These are phyloP conservation scores for Ocimum tenuiflorum DNA, from an alignment of 257 asterid species.

Conservation along the genomic window DNA sequence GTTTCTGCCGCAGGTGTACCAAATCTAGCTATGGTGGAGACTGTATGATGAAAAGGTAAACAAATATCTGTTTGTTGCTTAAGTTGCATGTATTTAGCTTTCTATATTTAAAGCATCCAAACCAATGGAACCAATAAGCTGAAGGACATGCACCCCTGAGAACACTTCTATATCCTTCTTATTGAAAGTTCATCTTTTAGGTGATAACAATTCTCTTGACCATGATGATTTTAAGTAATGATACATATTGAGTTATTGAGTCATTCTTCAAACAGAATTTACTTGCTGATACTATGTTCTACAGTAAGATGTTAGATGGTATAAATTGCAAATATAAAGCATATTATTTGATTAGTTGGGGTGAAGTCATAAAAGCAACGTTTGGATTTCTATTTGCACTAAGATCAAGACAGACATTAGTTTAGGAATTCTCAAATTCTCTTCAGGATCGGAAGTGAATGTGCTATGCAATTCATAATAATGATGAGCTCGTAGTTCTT, in stretches of 20 bases:
- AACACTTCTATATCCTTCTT: not conserved
- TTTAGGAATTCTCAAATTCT: too few species aligned
- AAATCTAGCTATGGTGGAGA: conserved; percentile 88
- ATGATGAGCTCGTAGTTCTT: too few species aligned
- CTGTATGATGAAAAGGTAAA: conserved; percentile 86
- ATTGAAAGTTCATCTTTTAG: not conserved
- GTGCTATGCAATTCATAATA: too few species aligned
- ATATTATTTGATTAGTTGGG: too few species aligned
- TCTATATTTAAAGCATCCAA: not conserved
- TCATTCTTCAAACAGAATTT: too few species aligned
- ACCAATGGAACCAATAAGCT: not conserved
- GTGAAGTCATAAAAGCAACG: too few species aligned
- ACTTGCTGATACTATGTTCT: not conserved
- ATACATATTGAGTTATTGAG: not conserved
- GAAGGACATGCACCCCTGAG: not conserved
- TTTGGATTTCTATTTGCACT: too few species aligned
- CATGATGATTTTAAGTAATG: conserved; percentile 1
- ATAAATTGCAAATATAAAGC: too few species aligned
- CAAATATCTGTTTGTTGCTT: not conserved
- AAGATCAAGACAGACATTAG: too few species aligned
- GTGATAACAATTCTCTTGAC: not conserved
- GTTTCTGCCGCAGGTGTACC: conserved; percentile 54
- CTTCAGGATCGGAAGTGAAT: too few species aligned
- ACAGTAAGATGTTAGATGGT: too few species aligned
- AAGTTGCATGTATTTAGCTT: not conserved